Percentiles rank a stretch among this genome's conserved stretches.
Conservation (phyloP, 2,329 filamentous ascomycete genomes). For the Blastomyces percursus region DNA sequence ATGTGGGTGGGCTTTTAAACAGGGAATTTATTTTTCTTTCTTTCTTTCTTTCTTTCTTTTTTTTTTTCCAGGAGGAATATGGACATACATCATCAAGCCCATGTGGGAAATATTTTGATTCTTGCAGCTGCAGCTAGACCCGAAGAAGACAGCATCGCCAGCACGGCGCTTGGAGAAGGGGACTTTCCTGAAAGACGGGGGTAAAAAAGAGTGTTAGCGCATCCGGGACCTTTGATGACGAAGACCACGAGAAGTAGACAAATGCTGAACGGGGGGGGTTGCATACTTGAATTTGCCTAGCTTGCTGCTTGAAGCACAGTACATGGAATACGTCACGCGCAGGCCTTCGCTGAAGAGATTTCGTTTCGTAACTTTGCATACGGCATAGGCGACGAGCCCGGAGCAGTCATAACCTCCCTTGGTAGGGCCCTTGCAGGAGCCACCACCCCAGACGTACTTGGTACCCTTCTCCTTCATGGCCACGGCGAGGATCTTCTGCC, state of each 20-base stretch:
- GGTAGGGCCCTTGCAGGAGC: constrained; percentile 19
- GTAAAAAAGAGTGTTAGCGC: neutral
- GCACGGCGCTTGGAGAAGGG: constrained; percentile 15
- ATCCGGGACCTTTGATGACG: too few relatives aligned
- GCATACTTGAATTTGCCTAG: constrained; percentile 18
- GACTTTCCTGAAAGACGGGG: constrained; percentile 14
- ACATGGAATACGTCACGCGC: constrained; percentile 19
- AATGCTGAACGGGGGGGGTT: neutral
- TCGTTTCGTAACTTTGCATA: constrained; percentile 22
- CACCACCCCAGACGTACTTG: constrained; percentile 23
- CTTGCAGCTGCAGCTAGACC: constrained; percentile 7
- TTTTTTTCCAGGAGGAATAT: neutral
- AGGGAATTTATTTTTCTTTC: too few relatives aligned
- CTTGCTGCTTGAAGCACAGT: constrained; percentile 16
- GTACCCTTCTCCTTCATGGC: constrained; percentile 39
- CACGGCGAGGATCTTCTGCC: constrained; percentile 35
- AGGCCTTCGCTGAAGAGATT: constrained; percentile 19
- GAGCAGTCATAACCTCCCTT: constrained; percentile 22
- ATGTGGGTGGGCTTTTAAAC: too few relatives aligned
- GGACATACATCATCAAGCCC: constrained; percentile 19
- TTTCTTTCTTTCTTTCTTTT: too few relatives aligned
- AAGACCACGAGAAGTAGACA: neutral
- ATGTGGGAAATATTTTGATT: constrained; percentile 15
- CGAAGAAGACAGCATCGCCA: constrained; percentile 22
- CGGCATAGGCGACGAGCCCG: constrained; percentile 20